Evolutionary conservation across 2,329 filamentous ascomycete species (phyloP).

Genomic region (Dendrostoma leiphaemia): DNA sequence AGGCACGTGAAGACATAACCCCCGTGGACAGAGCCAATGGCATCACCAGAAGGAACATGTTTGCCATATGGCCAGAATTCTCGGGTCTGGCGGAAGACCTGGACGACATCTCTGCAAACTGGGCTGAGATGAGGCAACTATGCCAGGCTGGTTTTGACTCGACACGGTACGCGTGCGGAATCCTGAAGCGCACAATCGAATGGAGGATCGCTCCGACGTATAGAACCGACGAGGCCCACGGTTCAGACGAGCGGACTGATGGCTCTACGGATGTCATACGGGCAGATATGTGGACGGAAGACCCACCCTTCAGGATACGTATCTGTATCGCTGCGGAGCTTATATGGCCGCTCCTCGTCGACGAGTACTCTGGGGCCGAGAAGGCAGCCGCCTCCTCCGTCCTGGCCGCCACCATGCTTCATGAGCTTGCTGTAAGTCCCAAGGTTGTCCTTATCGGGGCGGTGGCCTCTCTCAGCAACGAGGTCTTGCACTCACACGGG

Average conservation of each 20-base stretch:
- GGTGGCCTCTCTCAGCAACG: no score
- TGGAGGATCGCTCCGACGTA: slow-evolving; percentile 1
- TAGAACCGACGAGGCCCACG: not conserved
- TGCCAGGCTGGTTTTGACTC: not conserved
- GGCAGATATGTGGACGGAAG: no score
- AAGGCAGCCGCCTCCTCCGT: slow-evolving; percentile 7
- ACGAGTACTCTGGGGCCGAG: slow-evolving; percentile 11
- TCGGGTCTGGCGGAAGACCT: not conserved
- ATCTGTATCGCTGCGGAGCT: slow-evolving; percentile 2
- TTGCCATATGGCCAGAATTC: not conserved
- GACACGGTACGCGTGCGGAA: slow-evolving; percentile 2
- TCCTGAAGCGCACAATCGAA: not conserved
- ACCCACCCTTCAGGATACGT: not conserved
- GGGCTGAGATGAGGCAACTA: not conserved
- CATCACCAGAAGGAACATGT: no score
- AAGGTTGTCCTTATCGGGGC: not conserved
- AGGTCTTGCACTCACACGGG: no score
- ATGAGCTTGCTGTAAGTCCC: slow-evolving; percentile 12
- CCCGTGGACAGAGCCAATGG: not conserved
- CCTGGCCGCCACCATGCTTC: slow-evolving; percentile 11
- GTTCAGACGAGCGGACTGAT: no score
- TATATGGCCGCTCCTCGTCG: slow-evolving; percentile 12
- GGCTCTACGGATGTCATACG: no score
- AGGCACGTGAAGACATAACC: not conserved
- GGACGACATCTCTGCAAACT: not conserved